A percentile compares a stretch with the other conserved stretches of the same genome.
Conservation (phyloP, 805 yeast genomes). For the Komagataella kurtzmanii region DNA sequence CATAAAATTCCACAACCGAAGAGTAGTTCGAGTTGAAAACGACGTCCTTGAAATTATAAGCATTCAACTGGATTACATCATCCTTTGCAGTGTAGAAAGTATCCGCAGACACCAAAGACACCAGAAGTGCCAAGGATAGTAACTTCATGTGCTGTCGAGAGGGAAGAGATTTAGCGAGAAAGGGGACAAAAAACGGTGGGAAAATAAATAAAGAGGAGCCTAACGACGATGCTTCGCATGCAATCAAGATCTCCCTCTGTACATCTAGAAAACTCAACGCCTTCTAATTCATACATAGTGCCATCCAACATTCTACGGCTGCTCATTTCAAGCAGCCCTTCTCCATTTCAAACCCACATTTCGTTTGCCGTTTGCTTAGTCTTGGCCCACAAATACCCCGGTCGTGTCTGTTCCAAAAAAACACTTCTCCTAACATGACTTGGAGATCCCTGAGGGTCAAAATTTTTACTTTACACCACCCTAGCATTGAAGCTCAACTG, state of each 20-base stretch:
- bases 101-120: slow-evolving; percentile 1
- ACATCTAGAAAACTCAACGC: not conserved
- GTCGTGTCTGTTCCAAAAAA: not conserved
- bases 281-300: too few species aligned
- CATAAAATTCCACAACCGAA: slow-evolving; percentile 77
- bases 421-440: not conserved
- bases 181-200: not conserved
- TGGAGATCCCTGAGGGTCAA: not conserved
- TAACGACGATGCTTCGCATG: not conserved
- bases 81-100: slow-evolving; percentile 26
- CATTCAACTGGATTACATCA: slow-evolving; percentile 41
- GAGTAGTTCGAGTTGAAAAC: slow-evolving; percentile 64
- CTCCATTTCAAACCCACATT: too few species aligned
- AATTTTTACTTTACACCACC: not conserved
- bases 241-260: not conserved
- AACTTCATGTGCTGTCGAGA: not conserved
- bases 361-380: not conserved
- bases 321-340: too few species aligned
- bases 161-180: not conserved
- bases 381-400: not conserved
- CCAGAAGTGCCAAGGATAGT: not conserved
- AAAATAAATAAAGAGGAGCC: not conserved
- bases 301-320: too few species aligned
- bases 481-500: not conserved
- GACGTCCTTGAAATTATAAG: slow-evolving; percentile 49